Base-by-base conservation (phyloP, 345 rosid species). In the Geranium rotundifolium region DNA sequence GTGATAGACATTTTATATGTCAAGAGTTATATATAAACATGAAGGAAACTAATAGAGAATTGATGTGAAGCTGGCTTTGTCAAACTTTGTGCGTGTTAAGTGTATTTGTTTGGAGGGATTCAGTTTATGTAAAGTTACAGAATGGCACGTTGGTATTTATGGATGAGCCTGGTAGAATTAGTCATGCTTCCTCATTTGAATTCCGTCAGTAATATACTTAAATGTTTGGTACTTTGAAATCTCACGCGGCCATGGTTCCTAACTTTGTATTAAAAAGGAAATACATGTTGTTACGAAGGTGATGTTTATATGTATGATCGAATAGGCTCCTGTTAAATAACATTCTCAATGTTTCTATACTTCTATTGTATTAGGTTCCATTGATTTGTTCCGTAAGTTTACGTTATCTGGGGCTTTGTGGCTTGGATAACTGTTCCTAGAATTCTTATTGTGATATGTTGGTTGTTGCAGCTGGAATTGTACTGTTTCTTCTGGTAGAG, bases 401-500 rank as follows among this genome's bases (percentile, higher is more conserved):
- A 58, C 57, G 58, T 72, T 62, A 67, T 62, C 49, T 23, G 15
- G 60, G 62, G 52, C 18, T 57, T 70, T 69, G 56, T 61, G 29
- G 62, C 54, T 63, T 75, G 60, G 59, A 49, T 76, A 61, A 30
- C 39, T 71, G 54, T 52, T 54, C 15, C 50, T 69, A 69, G 59
- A 68, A 55, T 63, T 73, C 57, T 74, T 71, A 57, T 63, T 56
- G 29, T 69, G 70, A 49, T 66, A 27, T 74, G 71, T 72, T 78
- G 55, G 55, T 58, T 72, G 64, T 77, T 19, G 72, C 84, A 93
- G 99, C 90, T 81, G 99, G 99, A 73, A 90, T 93, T 74, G 92
- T 90, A 69, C 77, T 93, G 65, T 93, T 93, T 73, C 92, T 90
- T 73, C 70, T 93, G 49, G 96, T 93, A 56, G 99, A 93, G 86